Conservation (phyloP, 2,329 filamentous ascomycete species). For the Colletotrichum spinosum region DNA sequence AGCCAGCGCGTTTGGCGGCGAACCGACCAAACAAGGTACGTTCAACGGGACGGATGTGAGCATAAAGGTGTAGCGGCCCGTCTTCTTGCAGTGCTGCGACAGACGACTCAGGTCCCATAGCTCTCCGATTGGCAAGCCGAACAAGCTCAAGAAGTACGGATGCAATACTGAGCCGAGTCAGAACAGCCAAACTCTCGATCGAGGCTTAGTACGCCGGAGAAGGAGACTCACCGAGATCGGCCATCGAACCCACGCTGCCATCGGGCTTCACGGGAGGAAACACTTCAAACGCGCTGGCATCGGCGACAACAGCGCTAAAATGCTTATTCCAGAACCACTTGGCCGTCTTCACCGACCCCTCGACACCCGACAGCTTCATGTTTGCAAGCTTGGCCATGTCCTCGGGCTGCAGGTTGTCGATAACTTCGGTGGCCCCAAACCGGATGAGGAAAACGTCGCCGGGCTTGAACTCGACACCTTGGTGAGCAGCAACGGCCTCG, state of each 20-base stretch:
- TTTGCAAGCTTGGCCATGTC: constrained; percentile 48
- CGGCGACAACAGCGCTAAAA: constrained; percentile 74
- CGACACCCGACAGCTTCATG: constrained; percentile 50
- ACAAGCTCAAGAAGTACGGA: constrained; percentile 60
- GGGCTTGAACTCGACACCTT: constrained; percentile 71
- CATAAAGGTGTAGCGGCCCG: constrained; percentile 69
- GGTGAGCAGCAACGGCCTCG: constrained; percentile 66
- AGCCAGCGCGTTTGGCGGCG: constrained; percentile 61
- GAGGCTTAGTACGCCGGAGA: no score
- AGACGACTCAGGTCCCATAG: constrained; percentile 67
- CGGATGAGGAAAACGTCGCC: constrained; percentile 77
- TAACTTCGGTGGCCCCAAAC: constrained; percentile 70
- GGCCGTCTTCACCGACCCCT: constrained; percentile 63
- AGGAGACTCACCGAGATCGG: constrained; percentile 52
- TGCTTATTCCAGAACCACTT: constrained; percentile 78
- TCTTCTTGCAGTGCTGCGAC: constrained; percentile 62
- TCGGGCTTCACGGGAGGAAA: constrained; percentile 65
- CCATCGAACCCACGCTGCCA: constrained; percentile 46
- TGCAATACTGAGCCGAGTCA: constrained; percentile 53
- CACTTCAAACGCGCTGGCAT: constrained; percentile 72
- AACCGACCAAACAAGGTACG: constrained; percentile 62
- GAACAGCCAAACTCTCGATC: not conserved
- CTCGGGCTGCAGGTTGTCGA: constrained; percentile 57
- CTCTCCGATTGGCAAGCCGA: constrained; percentile 67
- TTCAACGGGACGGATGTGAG: constrained; percentile 71